Conservation (phyloP, 2,329 filamentous ascomycete species). For the Davidsoniella neocaledoniae region DNA sequence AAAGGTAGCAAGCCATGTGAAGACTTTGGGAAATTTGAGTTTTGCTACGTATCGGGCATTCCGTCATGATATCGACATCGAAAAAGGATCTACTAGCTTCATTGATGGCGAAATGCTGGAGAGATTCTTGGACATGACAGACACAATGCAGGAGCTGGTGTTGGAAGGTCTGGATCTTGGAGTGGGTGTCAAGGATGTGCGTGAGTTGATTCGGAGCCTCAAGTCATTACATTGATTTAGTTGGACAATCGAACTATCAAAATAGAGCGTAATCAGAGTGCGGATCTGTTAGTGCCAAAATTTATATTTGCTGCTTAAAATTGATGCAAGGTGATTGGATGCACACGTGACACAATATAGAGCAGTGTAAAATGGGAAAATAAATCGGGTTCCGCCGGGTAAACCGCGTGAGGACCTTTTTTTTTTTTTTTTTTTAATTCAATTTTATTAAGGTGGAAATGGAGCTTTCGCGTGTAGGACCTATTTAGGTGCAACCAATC, state of each 20-base stretch:
- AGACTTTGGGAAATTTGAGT: slow-evolving; percentile 53
- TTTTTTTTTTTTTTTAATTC: no score
- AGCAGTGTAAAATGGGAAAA: background rate
- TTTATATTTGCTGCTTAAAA: background rate
- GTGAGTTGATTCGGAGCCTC: slow-evolving; percentile 44
- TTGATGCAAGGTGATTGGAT: slow-evolving; percentile 3
- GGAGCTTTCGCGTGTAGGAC: no score
- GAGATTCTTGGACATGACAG: slow-evolving; percentile 56
- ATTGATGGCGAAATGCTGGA: slow-evolving; percentile 88
- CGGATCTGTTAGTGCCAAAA: background rate
- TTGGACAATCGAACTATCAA: background rate
- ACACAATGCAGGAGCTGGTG: slow-evolving; percentile 35
- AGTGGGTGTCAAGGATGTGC: slow-evolving; percentile 44
- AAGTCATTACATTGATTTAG: slow-evolving; percentile 40
- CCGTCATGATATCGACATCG: slow-evolving; percentile 52
- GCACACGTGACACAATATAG: background rate
- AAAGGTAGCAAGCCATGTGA: slow-evolving; percentile 48
- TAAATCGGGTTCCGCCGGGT: slow-evolving; percentile 11
- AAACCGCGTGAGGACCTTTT: no score
- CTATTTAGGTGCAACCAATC: slow-evolving; percentile 6
- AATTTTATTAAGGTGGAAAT: no score
- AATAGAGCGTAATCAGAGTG: background rate
- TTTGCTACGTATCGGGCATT: slow-evolving; percentile 76
- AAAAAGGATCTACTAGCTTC: slow-evolving; percentile 68
- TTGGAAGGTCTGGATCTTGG: slow-evolving; percentile 33